Base-by-base conservation (phyloP, 768 basidiomycete species). In the Sarcodon aspratus region DNA sequence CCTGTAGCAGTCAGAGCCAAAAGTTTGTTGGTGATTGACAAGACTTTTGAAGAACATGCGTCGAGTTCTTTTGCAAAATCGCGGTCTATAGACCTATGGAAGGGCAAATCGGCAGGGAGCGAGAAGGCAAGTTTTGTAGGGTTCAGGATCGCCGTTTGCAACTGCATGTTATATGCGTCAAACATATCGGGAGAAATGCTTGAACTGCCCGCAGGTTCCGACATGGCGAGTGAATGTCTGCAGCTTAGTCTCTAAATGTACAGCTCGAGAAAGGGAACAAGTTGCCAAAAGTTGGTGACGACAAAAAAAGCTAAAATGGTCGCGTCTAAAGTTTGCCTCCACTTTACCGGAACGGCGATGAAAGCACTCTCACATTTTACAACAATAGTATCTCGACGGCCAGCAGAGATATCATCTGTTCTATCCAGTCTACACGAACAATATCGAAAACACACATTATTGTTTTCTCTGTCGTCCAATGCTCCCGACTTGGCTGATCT, bases 71-170 rank as follows among this genome's bases (percentile, higher is more conserved):
- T 69, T 1, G 82, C 84, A 48, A 96, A 72, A 1, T 65, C 69
- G 4, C 75, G 64, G 62, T 94, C 85, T 53, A 98, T 77, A 2
- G 93, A 87, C 18, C 89, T 83, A 65, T 96, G 89, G 63, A 93
- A 97, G n/a, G 72, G 66, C 49, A 98, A 69, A 66, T 97, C 94
- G 11, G 69, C 53, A 3, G 91, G 84, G 3, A 90, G 68, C 1
- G 68, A 66, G 1, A 75, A 76, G 0, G 85, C 75, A 45, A 72
- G 67, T 47, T 78, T 73, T 3, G 85, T 87, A 7, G 82, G 71
- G 42, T 74, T 72, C 10, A 89, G 71, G 0, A 80, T 82, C 9
- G 73, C 64, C 1, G 66, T 64, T 59, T 89, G 88, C 6, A 89
- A 61, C 32, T 69, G 57, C 9, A 72, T 59, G 54, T 85, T 76